Conservation (phyloP, 768 basidiomycete genomes). For the Tephrocybe sp. region DNA sequence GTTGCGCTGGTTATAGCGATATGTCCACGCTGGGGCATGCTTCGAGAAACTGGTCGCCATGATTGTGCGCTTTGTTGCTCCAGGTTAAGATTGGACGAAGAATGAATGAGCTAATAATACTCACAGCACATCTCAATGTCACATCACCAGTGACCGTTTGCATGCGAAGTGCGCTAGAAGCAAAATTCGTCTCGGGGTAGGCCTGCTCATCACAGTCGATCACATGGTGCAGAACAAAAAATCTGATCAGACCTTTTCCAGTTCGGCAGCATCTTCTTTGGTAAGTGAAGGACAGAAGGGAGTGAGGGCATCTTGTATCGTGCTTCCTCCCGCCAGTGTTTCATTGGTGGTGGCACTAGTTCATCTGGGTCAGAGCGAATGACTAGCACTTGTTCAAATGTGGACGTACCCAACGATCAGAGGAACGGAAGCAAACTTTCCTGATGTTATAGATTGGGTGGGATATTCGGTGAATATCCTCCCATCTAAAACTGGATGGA, state of each 20-base stretch:
- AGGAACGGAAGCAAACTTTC: slow-evolving; percentile 49
- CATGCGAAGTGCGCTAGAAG: slow-evolving; percentile 37
- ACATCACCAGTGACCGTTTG: slow-evolving; percentile 49
- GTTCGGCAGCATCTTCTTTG: slow-evolving; percentile 33
- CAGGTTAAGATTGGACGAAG: background rate
- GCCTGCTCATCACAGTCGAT: slow-evolving; percentile 26
- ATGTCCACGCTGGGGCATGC: slow-evolving; percentile 43
- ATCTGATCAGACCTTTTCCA: slow-evolving; percentile 33
- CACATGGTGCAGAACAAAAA: background rate
- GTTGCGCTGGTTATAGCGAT: slow-evolving; percentile 58
- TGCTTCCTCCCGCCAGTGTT: slow-evolving; percentile 42
- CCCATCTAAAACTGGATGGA: slow-evolving; percentile 56
- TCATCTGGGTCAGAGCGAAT: background rate
- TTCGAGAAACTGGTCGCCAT: slow-evolving; percentile 41
- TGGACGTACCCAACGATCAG: slow-evolving; percentile 54
- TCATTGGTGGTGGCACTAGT: slow-evolving; percentile 57
- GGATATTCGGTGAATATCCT: slow-evolving; percentile 49
- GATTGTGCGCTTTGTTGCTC: slow-evolving; percentile 36
- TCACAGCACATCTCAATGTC: slow-evolving; percentile 50
- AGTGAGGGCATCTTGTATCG: slow-evolving; percentile 35
- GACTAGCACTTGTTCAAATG: background rate
- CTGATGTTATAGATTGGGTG: slow-evolving; percentile 40
- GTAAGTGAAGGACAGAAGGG: slow-evolving; percentile 45
- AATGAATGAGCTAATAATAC: slow-evolving; percentile 17
- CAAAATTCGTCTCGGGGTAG: slow-evolving; percentile 44